phyloP scores from a whole-genome alignment of 1,284 basidiomycete species.

The Phellopilus nigrolimitatus region DNA sequence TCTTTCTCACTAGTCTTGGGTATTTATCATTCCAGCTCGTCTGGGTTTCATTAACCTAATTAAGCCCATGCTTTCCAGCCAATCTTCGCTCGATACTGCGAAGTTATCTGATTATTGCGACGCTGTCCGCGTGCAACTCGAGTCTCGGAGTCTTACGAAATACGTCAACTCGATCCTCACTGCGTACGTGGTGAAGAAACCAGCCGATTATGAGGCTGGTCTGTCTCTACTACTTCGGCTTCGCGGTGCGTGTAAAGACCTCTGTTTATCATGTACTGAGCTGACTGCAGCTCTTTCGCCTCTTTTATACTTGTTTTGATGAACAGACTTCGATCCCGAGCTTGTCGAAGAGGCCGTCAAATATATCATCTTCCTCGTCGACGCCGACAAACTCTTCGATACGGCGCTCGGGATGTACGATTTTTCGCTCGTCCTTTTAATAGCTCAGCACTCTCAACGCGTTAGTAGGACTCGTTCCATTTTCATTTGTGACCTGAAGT shows the following conservation, averaged over 20 bases:
- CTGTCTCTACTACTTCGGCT: conserved; percentile 75
- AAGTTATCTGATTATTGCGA: conserved; percentile 77
- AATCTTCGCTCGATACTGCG: conserved; percentile 47
- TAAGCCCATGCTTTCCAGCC: conserved; percentile 37
- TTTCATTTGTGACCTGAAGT: neutral
- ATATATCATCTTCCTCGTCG: conserved; percentile 97
- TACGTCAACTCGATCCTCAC: conserved; percentile 93
- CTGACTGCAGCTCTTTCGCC: conserved; percentile 1
- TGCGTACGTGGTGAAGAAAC: conserved; percentile 87
- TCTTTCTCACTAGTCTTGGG: conserved; percentile 87
- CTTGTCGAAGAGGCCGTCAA: conserved; percentile 95
- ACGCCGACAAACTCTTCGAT: conserved; percentile 89
- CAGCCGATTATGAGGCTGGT: conserved; percentile 88
- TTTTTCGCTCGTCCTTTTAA: conserved; percentile 91
- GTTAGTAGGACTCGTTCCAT: conserved; percentile 36
- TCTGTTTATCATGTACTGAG: conserved; percentile 1
- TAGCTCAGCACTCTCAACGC: conserved; percentile 97
- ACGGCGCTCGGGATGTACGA: conserved; percentile 99
- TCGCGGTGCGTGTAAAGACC: conserved; percentile 57
- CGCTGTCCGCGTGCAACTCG: conserved; percentile 69
- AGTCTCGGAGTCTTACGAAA: conserved; percentile 64
- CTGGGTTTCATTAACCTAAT: neutral
- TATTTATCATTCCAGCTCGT: conserved; percentile 28
- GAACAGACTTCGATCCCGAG: conserved; percentile 65
- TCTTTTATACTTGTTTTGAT: neutral